Conservation (phyloP, 257 asterid genomes). For the Petunia axillaris region DNA sequence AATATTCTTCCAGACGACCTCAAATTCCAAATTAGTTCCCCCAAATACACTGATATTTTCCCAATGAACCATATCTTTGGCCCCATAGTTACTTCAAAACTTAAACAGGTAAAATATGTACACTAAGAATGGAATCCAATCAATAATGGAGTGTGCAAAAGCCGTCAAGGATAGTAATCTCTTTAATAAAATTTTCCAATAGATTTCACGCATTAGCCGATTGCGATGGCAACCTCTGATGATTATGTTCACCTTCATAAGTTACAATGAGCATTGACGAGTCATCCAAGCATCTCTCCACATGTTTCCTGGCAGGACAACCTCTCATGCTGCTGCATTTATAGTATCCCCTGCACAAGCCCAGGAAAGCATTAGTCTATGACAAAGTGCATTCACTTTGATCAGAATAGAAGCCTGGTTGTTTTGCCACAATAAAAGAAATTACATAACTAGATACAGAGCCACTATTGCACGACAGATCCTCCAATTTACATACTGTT, state of each 20-base stretch:
- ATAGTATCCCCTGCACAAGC: constrained; percentile 78
- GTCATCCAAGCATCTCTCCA: constrained; percentile 90
- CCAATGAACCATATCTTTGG: neutral
- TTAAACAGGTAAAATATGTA: constrained; percentile 28
- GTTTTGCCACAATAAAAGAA: neutral
- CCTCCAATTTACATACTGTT: too few species aligned
- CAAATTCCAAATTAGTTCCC: neutral
- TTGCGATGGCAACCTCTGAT: constrained; percentile 72
- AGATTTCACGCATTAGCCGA: constrained; percentile 51
- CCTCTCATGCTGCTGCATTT: constrained; percentile 98
- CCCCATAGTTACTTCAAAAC: neutral
- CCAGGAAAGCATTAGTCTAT: neutral
- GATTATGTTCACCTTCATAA: constrained; percentile 93
- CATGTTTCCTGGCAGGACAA: constrained; percentile 94
- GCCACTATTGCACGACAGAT: neutral
- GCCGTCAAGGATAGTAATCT: neutral
- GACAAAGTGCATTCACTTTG: neutral
- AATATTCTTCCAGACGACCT: neutral
- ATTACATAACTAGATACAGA: neutral
- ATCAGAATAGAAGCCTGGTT: neutral
- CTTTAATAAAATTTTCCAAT: neutral
- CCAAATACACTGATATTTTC: neutral
- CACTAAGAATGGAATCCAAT: constrained; percentile 34
- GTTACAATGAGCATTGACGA: constrained; percentile 90
- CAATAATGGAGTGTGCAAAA: neutral